Percentiles rank a stretch among this genome's conserved stretches.
phyloP scores from a whole-genome alignment of 805 yeast species.

The Saturnispora silvae region DNA sequence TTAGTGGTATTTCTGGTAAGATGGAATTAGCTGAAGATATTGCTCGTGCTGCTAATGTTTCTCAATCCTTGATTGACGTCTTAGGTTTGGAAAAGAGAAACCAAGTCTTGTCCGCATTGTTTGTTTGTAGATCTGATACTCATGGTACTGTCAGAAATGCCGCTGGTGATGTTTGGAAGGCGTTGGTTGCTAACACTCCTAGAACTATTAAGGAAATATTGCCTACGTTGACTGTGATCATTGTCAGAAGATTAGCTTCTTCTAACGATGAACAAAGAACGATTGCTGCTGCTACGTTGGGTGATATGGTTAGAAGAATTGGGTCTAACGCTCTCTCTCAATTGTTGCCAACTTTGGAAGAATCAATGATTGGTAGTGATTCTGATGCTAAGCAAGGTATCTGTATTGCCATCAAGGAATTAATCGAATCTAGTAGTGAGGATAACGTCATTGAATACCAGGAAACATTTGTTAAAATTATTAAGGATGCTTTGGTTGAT shows the following conservation, averaged over 20 bases:
- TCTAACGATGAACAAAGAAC: slow-evolving; percentile 66
- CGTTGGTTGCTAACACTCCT: slow-evolving; percentile 92
- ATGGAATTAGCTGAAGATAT: slow-evolving; percentile 53
- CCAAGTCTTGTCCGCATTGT: slow-evolving; percentile 72
- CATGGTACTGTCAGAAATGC: slow-evolving; percentile 81
- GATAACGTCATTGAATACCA: slow-evolving; percentile 58
- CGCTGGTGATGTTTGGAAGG: slow-evolving; percentile 93
- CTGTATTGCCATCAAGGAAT: slow-evolving; percentile 83
- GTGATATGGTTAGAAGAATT: slow-evolving; percentile 89
- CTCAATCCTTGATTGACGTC: slow-evolving; percentile 57
- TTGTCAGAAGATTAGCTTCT: slow-evolving; percentile 79
- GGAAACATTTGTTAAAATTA: slow-evolving; percentile 57
- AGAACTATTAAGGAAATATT: slow-evolving; percentile 85
- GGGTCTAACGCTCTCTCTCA: slow-evolving; percentile 81
- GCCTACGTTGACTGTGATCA: slow-evolving; percentile 68
- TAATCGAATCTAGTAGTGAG: slow-evolving; percentile 60
- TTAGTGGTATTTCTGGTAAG: slow-evolving; percentile 80
- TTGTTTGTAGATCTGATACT: slow-evolving; percentile 88
- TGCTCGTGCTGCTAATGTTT: slow-evolving; percentile 40
- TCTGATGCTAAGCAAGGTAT: slow-evolving; percentile 92
- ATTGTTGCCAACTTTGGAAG: slow-evolving; percentile 74
- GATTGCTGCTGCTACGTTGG: slow-evolving; percentile 88
- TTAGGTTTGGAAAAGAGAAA: slow-evolving; percentile 87
- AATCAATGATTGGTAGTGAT: slow-evolving; percentile 48
- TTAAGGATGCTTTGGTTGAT: slow-evolving; percentile 73